Base-by-base conservation (phyloP, 2,329 filamentous ascomycete genomes). In the Coniochaeta sp. region DNA sequence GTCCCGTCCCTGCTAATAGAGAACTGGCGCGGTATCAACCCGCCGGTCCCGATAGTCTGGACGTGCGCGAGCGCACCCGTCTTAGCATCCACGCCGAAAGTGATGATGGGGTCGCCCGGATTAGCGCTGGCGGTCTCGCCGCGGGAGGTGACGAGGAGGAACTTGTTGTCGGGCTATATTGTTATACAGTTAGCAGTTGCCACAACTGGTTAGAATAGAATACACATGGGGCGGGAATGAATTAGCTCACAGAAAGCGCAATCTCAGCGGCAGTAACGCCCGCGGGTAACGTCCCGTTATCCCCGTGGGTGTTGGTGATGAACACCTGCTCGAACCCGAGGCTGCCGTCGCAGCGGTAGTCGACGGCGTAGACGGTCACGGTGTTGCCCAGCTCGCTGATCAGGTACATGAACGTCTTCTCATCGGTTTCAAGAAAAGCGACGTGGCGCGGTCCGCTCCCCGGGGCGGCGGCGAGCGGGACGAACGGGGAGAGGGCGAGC, bases 111-210 rank as follows among this genome's bases (percentile, higher is more conserved):
- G 64, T 89, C 85, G 0, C 83, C 84, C 8, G 74, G 63, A 52
- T 81, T 71, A 12, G 59, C 55, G 8, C 72, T 74, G 56, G 58
- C 67, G 61, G 76, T 71, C 9, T 60, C 55, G 61, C 79, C 78
- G 55, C 88, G 83, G 56, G 86, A 87, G 2, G 84, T 86, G 38
- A 86, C 76, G 57, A 87, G 73, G 49, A 91, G 63, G 70, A 82
- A 87, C 31, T 75, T 78, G 54, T 75, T 71, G 60, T 83, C 78
- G 48, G 80, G 78, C 80, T 22, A 18, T 33, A 50, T 54, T 54
- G 52, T 54, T 48, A 26, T 47, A 56, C 42, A 47, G 14, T 18
- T 18, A 33, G 24, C 28, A 16, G 33, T 4, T 4, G 26, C n/a
- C n/a, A n/a, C n/a, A n/a, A n/a, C n/a, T n/a, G n/a, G n/a, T n/a